Percentiles rank a stretch among this genome's conserved stretches.
Conservation (phyloP, 2,329 filamentous ascomycete species). For the Penicillium sclerotigenum region DNA sequence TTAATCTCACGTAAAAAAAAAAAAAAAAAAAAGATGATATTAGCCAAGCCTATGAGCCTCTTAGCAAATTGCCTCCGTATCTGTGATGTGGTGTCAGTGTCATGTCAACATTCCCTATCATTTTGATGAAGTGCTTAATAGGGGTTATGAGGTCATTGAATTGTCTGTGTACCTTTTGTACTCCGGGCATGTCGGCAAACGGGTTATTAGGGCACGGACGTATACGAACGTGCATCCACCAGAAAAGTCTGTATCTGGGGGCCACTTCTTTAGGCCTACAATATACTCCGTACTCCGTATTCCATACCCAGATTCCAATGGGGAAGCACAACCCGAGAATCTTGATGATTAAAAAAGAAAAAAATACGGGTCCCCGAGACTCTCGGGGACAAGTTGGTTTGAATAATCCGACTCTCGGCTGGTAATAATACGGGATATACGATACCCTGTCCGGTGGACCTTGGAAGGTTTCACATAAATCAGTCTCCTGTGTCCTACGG, state of each 20-base stretch:
- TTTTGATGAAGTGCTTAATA: background rate
- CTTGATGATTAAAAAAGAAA: background rate
- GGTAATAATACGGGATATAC: background rate
- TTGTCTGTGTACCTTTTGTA: background rate
- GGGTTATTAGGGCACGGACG: background rate
- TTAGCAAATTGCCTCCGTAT: background rate
- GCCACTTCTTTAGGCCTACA: background rate
- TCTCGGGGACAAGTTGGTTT: background rate
- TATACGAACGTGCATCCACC: background rate
- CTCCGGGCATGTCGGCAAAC: background rate
- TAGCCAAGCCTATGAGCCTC: background rate
- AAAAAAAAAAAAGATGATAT: background rate
- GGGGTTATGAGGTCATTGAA: background rate
- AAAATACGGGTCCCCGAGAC: background rate
- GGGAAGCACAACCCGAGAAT: background rate
- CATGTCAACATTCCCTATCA: background rate
- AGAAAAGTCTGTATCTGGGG: background rate
- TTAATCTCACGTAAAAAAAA: constrained; percentile 4
- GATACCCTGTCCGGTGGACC: background rate
- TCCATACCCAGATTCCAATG: background rate
- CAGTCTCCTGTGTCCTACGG: background rate
- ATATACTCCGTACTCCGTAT: too few species aligned
- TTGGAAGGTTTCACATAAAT: constrained; percentile 8
- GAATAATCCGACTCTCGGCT: too few species aligned
- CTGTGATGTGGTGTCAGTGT: background rate